Base-by-base conservation (phyloP, 768 basidiomycete genomes). In the Erythrobasidium yunnanense region DNA sequence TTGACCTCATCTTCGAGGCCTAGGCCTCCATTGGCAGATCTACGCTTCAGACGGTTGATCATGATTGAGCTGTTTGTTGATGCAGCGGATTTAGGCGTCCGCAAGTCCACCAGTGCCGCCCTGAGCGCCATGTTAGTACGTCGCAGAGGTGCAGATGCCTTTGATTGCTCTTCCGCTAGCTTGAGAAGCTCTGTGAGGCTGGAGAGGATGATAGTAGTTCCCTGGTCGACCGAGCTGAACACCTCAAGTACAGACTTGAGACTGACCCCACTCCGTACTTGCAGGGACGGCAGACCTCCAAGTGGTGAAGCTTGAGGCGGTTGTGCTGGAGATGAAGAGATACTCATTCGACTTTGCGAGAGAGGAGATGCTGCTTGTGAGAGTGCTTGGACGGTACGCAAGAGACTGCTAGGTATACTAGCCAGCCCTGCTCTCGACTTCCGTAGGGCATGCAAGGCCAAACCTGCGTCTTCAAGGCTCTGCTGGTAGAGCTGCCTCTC, bases 241-340 rank as follows among this genome's bases (percentile, higher is more conserved):
- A 46, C 51, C 8, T 45, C 8, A 3, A 62, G 23, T 34, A 62
- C 25, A 38, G 30, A 35, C 2, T 22, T 20, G 7, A 18, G 25
- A 17, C 22, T 22, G 30, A 13, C 23, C 8, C 5, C 4, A 6
- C 15, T 23, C 5, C 7, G 22, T 15, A 20, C 13, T 2, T 34
- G 55, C 6, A 29, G 45, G 4, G 20, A 5, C 32, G 17, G 8
- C 18, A 32, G 47, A 18, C 62, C 47, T 2, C 66, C 62, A n/a
- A 66, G 54, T 4, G 65, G 51, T 54, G 63, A 11, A 35, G 55
- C 68, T 30, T 70, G 30, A 51, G 46, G 53, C n/a, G 71, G 70
- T 13, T 49, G 55, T n/a, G 63, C 71, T 70, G 35, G 71, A 69
- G 78, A n/a, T 50, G 51, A n/a, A n/a, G n/a, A 42, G 38, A n/a